Conservation (phyloP, 371 early-diverging fungal species). For the Mortierella sp. region DNA sequence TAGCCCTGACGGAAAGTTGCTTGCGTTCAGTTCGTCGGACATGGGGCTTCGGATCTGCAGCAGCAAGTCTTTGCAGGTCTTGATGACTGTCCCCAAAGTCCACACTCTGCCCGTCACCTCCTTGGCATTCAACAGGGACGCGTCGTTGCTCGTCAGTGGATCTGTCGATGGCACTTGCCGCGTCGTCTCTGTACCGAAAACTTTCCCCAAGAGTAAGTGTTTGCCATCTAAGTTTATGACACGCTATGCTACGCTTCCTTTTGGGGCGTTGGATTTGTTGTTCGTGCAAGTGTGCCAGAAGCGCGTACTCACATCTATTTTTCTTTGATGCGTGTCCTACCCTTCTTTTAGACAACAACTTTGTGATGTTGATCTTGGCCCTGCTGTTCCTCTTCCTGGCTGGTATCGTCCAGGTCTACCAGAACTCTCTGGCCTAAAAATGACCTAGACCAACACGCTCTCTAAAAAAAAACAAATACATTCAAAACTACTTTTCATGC, state of each 20-base stretch:
- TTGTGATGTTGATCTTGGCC: constrained; percentile 48
- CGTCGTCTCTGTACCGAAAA: constrained; percentile 68
- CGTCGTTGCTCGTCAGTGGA: constrained; percentile 70
- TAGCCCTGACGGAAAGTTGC: constrained; percentile 69
- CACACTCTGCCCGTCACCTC: constrained; percentile 78
- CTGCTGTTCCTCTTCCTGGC: constrained; percentile 55
- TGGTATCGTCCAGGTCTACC: constrained; percentile 47
- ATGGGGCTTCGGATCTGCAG: constrained; percentile 67
- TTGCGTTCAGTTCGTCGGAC: constrained; percentile 73
- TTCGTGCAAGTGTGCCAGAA: background rate
- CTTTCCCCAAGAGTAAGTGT: constrained; percentile 61
- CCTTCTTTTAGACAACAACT: constrained; percentile 42
- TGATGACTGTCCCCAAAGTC: constrained; percentile 67
- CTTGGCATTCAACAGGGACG: constrained; percentile 72
- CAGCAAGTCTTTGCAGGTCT: constrained; percentile 64
- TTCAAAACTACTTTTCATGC: background rate
- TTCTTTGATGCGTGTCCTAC: background rate
- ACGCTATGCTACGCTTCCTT: background rate
- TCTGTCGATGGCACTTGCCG: constrained; percentile 78
- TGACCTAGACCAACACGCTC: background rate
- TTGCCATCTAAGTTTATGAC: background rate
- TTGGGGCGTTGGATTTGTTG: background rate
- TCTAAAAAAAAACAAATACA: background rate
- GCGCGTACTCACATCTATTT: too few species aligned
- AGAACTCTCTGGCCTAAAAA: constrained; percentile 20